Percentiles rank a stretch among this genome's conserved stretches.
Evolutionary conservation across 768 basidiomycete genomes (phyloP).

Genomic region (Hemileccinum rubropunctum): DNA sequence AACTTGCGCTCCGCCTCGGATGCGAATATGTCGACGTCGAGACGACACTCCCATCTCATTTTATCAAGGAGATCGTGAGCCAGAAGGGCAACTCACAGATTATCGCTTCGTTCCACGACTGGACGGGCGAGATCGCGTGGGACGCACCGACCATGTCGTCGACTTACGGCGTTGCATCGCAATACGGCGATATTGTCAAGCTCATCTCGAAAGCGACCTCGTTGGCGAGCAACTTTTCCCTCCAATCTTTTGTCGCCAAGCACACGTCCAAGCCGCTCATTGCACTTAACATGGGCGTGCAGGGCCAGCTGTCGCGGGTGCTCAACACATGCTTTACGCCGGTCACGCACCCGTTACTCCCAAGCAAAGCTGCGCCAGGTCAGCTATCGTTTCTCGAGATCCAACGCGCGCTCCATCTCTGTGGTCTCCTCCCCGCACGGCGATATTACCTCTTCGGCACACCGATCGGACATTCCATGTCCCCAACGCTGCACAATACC

Average conservation of each 20-base stretch:
- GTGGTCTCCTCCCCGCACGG: constrained; percentile 73
- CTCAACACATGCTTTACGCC: constrained; percentile 86
- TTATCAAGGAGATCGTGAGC: constrained; percentile 54
- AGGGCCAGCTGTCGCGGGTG: constrained; percentile 88
- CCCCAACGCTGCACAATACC: constrained; percentile 91
- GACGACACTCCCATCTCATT: constrained; percentile 64
- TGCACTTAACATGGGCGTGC: constrained; percentile 89
- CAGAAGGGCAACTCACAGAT: constrained; percentile 74
- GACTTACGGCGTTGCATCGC: constrained; percentile 64
- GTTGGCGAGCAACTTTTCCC: constrained; percentile 74
- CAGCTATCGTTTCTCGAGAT: constrained; percentile 89
- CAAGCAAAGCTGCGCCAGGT: constrained; percentile 86
- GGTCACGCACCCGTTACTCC: constrained; percentile 86
- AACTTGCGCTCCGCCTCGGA: constrained; percentile 75
- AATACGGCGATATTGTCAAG: constrained; percentile 87
- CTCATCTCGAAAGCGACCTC: constrained; percentile 81
- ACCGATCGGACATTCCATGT: constrained; percentile 87
- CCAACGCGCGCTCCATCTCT: constrained; percentile 72
- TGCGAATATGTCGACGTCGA: constrained; percentile 95
- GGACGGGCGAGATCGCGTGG: constrained; percentile 86
- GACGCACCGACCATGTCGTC: constrained; percentile 59
- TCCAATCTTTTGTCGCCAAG: constrained; percentile 67
- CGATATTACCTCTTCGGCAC: constrained; percentile 86
- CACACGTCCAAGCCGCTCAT: constrained; percentile 76
- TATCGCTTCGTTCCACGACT: constrained; percentile 95